These are phyloP conservation scores for Cryptosporidium sp. DNA, from an alignment of 169 alveolate species.

Conservation along the genomic window DNA sequence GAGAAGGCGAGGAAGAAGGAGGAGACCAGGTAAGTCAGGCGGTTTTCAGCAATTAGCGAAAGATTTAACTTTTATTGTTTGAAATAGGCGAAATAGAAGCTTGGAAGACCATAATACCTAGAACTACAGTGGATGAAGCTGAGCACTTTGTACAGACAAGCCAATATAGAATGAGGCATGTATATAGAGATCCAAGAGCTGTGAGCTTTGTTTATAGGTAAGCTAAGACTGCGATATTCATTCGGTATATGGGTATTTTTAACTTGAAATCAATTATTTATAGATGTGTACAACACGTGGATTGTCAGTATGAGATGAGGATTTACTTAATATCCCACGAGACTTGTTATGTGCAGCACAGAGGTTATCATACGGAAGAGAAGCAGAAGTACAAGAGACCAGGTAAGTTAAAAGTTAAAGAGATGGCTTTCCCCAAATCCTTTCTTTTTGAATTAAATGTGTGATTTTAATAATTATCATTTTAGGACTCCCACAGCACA, in stretches of 20 bases:
- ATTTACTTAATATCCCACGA: conserved; percentile 60
- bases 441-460: not conserved
- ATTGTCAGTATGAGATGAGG: conserved; percentile 75
- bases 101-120: conserved; percentile 71
- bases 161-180: conserved; percentile 75
- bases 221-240: not conserved
- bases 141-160: conserved; percentile 75
- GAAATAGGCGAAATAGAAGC: conserved; percentile 69
- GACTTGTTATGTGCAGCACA: conserved; percentile 73
- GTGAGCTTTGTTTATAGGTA: conserved; percentile 73
- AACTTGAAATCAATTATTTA: not conserved
- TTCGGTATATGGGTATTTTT: not conserved
- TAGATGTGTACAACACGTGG: conserved; percentile 73
- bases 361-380: conserved; percentile 72
- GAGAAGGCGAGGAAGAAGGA: conserved; percentile 71
- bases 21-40: conserved; percentile 72
- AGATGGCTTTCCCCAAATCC: not conserved
- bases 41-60: not conserved
- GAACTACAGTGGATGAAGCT: conserved; percentile 74
- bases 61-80: not conserved
- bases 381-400: conserved; percentile 72
- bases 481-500: conserved; percentile 73
- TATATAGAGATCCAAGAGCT: conserved; percentile 74
- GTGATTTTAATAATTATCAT: not conserved
- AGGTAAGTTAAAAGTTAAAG: conserved; percentile 29